Evolutionary conservation across 1,139 yeast species (phyloP).

Genomic region (Hyphopichia burtonii): DNA sequence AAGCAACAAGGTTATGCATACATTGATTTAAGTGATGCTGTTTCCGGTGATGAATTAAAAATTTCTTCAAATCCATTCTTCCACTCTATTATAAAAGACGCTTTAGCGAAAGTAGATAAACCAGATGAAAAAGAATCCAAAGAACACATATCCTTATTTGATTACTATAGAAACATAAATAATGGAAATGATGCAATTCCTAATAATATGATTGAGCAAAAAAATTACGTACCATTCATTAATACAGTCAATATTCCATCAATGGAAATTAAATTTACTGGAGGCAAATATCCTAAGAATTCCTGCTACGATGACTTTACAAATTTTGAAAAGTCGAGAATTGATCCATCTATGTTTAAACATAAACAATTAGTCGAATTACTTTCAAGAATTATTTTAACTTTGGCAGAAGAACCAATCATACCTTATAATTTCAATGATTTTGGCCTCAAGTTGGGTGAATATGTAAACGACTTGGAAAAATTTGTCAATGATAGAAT

Average conservation of each 20-base stretch:
- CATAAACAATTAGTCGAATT: slow-evolving; percentile 61
- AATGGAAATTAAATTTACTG: slow-evolving; percentile 54
- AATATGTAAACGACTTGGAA: slow-evolving; percentile 50
- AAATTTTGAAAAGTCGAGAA: slow-evolving; percentile 42
- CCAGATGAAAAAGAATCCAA: slow-evolving; percentile 3
- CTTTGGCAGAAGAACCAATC: slow-evolving; percentile 69
- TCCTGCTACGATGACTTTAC: slow-evolving; percentile 70
- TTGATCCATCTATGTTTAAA: slow-evolving; percentile 58
- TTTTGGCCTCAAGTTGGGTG: slow-evolving; percentile 45
- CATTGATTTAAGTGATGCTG: slow-evolving; percentile 73
- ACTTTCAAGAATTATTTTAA: slow-evolving; percentile 51
- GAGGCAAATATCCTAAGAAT: slow-evolving; percentile 50
- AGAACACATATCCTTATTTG: slow-evolving; percentile 20
- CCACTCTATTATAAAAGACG: slow-evolving; percentile 40
- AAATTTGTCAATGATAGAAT: slow-evolving; percentile 27
- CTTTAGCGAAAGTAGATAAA: slow-evolving; percentile 34
- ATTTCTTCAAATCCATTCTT: slow-evolving; percentile 70
- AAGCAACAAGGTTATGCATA: slow-evolving; percentile 66
- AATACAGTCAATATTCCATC: slow-evolving; percentile 70
- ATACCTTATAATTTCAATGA: slow-evolving; percentile 65
- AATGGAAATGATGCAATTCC: slow-evolving; percentile 26
- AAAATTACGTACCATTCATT: slow-evolving; percentile 70
- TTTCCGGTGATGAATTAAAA: slow-evolving; percentile 60
- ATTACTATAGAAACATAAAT: slow-evolving; percentile 26
- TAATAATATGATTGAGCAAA: slow-evolving; percentile 48